Evolutionary conservation across 2,329 filamentous ascomycete genomes (phyloP).

Genomic region (Orbilia quercus): DNA sequence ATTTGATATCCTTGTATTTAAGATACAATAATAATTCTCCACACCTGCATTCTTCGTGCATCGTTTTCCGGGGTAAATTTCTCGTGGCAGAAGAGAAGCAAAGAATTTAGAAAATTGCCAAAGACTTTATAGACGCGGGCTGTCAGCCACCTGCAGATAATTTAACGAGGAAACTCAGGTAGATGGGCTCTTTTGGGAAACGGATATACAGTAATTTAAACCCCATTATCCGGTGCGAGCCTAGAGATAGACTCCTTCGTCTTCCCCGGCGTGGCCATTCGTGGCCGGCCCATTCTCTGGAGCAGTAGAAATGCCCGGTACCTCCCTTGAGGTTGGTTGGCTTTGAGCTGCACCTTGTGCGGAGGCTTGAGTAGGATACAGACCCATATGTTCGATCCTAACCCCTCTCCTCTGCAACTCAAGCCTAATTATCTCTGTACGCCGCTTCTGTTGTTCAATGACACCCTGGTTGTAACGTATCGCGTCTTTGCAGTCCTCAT

Average conservation of each 20-base stretch:
- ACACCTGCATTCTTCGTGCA: slow-evolving; percentile 18
- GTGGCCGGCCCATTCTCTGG: slow-evolving; percentile 18
- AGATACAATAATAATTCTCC: slow-evolving; percentile 55
- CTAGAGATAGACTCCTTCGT: slow-evolving; percentile 50
- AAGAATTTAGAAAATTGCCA: not conserved
- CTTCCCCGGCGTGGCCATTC: slow-evolving; percentile 42
- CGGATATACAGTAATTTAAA: not conserved
- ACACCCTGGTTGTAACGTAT: slow-evolving; percentile 46
- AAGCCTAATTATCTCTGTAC: slow-evolving; percentile 32
- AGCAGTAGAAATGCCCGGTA: slow-evolving; percentile 11
- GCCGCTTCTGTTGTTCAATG: slow-evolving; percentile 45
- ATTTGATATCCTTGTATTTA: slow-evolving; percentile 47
- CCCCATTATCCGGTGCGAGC: not conserved
- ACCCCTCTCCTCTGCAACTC: slow-evolving; percentile 41
- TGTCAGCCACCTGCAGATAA: slow-evolving; percentile 45
- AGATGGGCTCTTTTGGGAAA: not conserved
- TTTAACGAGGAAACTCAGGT: not conserved
- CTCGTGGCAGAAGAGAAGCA: not conserved
- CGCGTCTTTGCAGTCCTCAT: slow-evolving; percentile 53
- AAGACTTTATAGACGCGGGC: not conserved
- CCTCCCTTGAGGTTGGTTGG: slow-evolving; percentile 2
- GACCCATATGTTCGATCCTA: slow-evolving; percentile 39
- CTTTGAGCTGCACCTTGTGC: not conserved
- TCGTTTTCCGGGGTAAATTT: not conserved
- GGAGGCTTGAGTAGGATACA: not conserved